Evolutionary conservation across 2,329 filamentous ascomycete genomes (phyloP).

Genomic region (Ceratocystis huliohia): DNA sequence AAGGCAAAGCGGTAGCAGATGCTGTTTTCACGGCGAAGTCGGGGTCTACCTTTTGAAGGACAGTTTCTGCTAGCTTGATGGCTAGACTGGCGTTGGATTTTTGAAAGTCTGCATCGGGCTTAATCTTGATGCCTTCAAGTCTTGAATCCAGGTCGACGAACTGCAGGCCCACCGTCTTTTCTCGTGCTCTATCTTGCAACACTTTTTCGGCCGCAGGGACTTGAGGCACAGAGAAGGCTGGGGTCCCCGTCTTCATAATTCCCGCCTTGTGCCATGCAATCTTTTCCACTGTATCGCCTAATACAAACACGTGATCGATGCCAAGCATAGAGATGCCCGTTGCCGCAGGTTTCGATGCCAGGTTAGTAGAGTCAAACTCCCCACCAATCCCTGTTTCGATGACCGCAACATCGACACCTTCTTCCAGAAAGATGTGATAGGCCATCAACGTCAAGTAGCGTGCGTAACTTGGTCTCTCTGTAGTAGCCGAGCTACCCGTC

Average conservation of each 20-base stretch:
- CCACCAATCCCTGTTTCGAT: constrained; percentile 57
- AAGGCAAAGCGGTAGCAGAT: constrained; percentile 35
- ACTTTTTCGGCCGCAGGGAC: constrained; percentile 34
- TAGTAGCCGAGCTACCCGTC: background rate
- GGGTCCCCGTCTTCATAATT: constrained; percentile 49
- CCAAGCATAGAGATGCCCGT: constrained; percentile 53
- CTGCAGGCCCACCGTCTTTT: constrained; percentile 38
- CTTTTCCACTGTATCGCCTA: constrained; percentile 50
- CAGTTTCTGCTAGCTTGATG: constrained; percentile 39
- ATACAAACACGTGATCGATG: constrained; percentile 52
- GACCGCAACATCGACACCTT: constrained; percentile 49
- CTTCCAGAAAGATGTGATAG: constrained; percentile 52
- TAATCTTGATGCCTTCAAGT: constrained; percentile 36
- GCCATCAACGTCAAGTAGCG: constrained; percentile 53
- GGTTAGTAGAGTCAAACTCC: constrained; percentile 56
- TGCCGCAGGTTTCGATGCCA: constrained; percentile 45
- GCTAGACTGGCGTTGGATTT: constrained; percentile 45
- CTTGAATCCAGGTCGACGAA: constrained; percentile 37
- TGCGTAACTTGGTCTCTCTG: constrained; percentile 41
- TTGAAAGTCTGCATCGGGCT: constrained; percentile 44
- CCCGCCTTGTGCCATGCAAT: constrained; percentile 67
- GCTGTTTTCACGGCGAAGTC: constrained; percentile 22
- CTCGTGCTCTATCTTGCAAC: constrained; percentile 37
- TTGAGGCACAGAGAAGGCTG: constrained; percentile 47
- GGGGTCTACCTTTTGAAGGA: constrained; percentile 35